A percentile compares a stretch with the other conserved stretches of the same genome.
phyloP scores from a whole-genome alignment of 2,329 filamentous ascomycete genomes.

The Verruconis gallopava region DNA sequence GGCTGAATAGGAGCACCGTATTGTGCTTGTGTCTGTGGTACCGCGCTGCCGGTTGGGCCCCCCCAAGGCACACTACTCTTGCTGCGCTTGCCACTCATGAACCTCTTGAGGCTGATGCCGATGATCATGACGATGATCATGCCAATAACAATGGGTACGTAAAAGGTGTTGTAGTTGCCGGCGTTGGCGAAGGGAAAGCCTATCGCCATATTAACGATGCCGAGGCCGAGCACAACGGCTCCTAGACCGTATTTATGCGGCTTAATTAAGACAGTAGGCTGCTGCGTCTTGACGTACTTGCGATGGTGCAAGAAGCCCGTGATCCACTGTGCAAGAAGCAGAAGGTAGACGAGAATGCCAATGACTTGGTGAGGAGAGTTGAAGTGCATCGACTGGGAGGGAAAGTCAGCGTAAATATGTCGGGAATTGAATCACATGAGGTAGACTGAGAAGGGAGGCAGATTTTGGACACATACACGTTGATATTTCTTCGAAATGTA shows the following conservation, averaged over 20 bases:
- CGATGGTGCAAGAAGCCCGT: conserved; percentile 14
- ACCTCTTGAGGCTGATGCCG: background rate
- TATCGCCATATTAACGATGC: conserved; percentile 15
- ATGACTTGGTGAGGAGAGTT: conserved; percentile 14
- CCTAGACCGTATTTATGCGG: conserved; percentile 12
- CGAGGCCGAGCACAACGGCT: conserved; percentile 13
- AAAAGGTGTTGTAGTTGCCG: conserved; percentile 12
- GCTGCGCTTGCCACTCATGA: background rate
- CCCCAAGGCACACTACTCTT: background rate
- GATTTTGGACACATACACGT: conserved; percentile 41
- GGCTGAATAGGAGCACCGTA: background rate
- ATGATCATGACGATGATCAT: conserved; percentile 10
- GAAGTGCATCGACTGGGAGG: conserved; percentile 10
- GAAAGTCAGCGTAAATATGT: background rate
- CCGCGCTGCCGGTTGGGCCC: conserved; percentile 1
- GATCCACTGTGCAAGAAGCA: conserved; percentile 13
- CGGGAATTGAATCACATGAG: background rate
- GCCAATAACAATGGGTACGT: conserved; percentile 14
- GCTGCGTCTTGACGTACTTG: conserved; percentile 11
- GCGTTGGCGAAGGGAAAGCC: conserved; percentile 16
- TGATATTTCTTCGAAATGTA: conserved; percentile 40
- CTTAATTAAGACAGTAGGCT: conserved; percentile 14
- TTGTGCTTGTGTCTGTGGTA: background rate
- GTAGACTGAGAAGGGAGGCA: background rate
- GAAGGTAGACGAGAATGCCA: conserved; percentile 13